Evolutionary conservation across 2,329 filamentous ascomycete genomes (phyloP).

Genomic region (Corinectria fuckeliana): DNA sequence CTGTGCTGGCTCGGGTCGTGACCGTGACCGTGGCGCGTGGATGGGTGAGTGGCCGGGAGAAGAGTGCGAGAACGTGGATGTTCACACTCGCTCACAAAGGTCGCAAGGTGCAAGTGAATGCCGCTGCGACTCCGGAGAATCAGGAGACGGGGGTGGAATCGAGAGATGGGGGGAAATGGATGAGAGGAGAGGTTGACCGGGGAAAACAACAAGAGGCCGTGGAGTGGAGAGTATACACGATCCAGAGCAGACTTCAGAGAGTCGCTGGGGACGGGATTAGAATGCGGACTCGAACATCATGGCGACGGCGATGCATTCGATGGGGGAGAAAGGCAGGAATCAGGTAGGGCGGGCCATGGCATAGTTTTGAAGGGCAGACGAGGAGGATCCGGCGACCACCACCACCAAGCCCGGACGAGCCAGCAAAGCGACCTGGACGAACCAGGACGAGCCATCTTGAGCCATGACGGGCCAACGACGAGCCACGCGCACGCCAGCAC

Average conservation of each 20-base stretch:
- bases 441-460: slow-evolving; percentile 22
- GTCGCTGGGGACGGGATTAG: slow-evolving; percentile 59
- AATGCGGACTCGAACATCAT: slow-evolving; percentile 61
- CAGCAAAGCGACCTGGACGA: slow-evolving; percentile 20
- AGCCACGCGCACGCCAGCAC: slow-evolving; percentile 19
- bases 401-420: slow-evolving; percentile 13
- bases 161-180: slow-evolving; percentile 22
- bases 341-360: slow-evolving; percentile 41
- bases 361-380: slow-evolving; percentile 44
- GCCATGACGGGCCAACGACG: slow-evolving; percentile 11
- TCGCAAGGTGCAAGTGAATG: slow-evolving; percentile 61
- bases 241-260: slow-evolving; percentile 61
- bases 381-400: slow-evolving; percentile 12
- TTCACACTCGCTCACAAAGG: slow-evolving; percentile 22
- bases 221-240: slow-evolving; percentile 47
- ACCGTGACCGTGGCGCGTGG: slow-evolving; percentile 4
- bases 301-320: slow-evolving; percentile 57
- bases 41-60: slow-evolving; percentile 20
- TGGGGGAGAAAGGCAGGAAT: slow-evolving; percentile 48
- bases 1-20: slow-evolving; percentile 29
- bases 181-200: slow-evolving; percentile 35
- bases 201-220: slow-evolving; percentile 42
- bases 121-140: slow-evolving; percentile 48
- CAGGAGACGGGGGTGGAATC: slow-evolving; percentile 21
- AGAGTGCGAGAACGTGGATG: slow-evolving; percentile 16